phyloP scores from a whole-genome alignment of 257 asterid species.

The Agastache rugosa region DNA sequence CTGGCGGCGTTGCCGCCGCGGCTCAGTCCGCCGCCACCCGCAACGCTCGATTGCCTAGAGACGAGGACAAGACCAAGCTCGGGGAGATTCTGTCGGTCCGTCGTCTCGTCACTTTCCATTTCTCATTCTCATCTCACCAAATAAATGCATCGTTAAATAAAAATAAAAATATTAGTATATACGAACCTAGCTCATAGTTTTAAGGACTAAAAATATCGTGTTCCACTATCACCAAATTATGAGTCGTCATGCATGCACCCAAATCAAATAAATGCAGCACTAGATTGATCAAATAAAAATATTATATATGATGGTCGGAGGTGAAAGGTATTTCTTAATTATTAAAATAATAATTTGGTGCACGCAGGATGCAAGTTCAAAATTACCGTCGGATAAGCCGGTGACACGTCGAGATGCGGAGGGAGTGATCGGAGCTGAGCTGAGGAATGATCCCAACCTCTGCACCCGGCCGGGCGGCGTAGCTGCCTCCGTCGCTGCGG shows the following conservation, averaged over 20 bases:
- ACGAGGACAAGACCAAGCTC: conserved; percentile 90
- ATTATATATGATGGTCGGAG: too few species aligned
- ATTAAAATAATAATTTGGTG: not conserved
- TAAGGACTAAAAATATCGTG: not conserved
- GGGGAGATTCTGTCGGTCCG: conserved; percentile 72
- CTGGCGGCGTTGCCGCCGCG: conserved; percentile 98
- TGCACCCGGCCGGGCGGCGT: conserved; percentile 98
- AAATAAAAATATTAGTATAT: too few species aligned
- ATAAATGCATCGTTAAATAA: not conserved
- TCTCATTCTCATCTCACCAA: not conserved
- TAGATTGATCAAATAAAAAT: too few species aligned
- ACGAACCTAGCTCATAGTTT: too few species aligned
- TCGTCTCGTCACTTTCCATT: not conserved
- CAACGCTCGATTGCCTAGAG: conserved; percentile 72
- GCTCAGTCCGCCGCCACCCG: conserved; percentile 99
- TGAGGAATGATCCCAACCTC: conserved; percentile 88
- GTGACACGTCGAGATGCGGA: conserved; percentile 95
- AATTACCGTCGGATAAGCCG: conserved; percentile 82
- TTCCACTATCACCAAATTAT: not conserved
- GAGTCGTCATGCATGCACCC: not conserved
- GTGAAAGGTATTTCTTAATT: too few species aligned
- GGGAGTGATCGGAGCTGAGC: conserved; percentile 97
- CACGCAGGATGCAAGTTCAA: conserved; percentile 79
- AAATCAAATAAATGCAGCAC: not conserved
- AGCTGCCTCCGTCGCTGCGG: conserved; percentile 91